Conservation (phyloP, 176 grass and related monocot genomes). For the maize (Zea mays) region DNA sequence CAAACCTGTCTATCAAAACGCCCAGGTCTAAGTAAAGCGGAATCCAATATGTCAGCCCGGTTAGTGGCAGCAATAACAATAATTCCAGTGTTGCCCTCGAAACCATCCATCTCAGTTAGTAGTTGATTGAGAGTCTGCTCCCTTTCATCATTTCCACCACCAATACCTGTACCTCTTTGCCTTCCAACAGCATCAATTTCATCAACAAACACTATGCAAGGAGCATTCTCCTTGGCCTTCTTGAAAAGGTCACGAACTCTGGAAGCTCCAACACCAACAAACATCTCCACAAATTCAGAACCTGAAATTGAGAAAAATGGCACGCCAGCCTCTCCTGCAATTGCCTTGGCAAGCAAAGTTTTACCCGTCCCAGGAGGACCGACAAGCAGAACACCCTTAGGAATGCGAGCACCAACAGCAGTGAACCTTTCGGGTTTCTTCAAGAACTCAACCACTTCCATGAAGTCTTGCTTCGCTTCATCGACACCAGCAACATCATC, state of each 20-base stretch:
- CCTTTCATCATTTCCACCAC: slow-evolving; percentile 95
- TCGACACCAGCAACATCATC: slow-evolving; percentile 95
- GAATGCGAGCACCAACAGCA: slow-evolving; percentile 94
- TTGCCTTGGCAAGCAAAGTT: slow-evolving; percentile 96
- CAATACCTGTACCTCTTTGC: slow-evolving; percentile 88
- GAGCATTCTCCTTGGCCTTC: slow-evolving; percentile 98
- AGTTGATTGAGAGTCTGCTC: slow-evolving; percentile 91
- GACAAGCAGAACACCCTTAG: slow-evolving; percentile 96
- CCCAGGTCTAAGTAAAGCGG: slow-evolving; percentile 89
- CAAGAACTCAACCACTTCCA: slow-evolving; percentile 98
- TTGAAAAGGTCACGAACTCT: slow-evolving; percentile 96
- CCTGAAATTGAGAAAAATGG: slow-evolving; percentile 97
- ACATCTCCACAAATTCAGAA: slow-evolving; percentile 99
- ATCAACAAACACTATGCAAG: slow-evolving; percentile 97
- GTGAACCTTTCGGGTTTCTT: slow-evolving; percentile 98
- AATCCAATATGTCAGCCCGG: slow-evolving; percentile 95
- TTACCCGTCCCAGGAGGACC: slow-evolving; percentile 96
- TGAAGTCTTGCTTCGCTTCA: slow-evolving; percentile 96
- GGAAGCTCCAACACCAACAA: slow-evolving; percentile 95
- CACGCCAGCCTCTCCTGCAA: slow-evolving; percentile 94
- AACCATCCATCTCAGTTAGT: slow-evolving; percentile 95
- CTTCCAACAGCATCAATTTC: slow-evolving; percentile 93
- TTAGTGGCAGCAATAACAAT: slow-evolving; percentile 98
- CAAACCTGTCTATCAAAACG: slow-evolving; percentile 99
- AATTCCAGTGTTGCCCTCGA: slow-evolving; percentile 90